Percentiles rank a stretch among this genome's conserved stretches.
These are phyloP conservation scores for Tulasnella sp. DNA, from an alignment of 768 basidiomycete species.

Conservation along the genomic window DNA sequence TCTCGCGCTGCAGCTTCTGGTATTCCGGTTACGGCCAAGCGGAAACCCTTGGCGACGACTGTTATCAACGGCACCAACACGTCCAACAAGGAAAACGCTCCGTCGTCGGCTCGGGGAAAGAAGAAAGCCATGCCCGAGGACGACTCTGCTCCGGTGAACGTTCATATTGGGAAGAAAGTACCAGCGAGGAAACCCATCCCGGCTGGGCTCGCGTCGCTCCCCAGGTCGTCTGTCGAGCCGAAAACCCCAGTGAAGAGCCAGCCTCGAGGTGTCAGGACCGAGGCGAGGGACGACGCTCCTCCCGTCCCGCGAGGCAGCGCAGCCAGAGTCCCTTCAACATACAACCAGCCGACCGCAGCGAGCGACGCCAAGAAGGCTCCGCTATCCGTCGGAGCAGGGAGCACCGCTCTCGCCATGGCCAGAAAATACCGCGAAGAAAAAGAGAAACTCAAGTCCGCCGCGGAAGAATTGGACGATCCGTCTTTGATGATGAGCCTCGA, in stretches of 20 bases:
- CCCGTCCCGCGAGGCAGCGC: neutral
- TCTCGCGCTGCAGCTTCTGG: neutral
- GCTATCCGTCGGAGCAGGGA: neutral
- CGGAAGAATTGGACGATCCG: neutral
- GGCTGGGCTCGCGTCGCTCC: neutral
- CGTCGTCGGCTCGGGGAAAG: neutral
- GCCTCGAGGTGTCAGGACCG: neutral
- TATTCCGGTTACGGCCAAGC: neutral
- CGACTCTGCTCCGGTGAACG: neutral
- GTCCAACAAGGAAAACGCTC: neutral
- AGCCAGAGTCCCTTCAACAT: neutral
- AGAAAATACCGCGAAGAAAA: neutral
- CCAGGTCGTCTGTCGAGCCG: neutral
- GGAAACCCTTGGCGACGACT: neutral
- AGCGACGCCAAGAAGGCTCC: neutral
- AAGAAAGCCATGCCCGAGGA: neutral
- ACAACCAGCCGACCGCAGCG: neutral
- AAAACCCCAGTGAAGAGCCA: neutral
- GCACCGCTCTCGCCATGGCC: neutral
- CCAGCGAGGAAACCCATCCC: conserved; percentile 9
- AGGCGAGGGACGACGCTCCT: neutral
- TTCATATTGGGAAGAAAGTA: neutral
- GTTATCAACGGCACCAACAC: neutral
- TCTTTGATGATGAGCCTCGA: neutral
- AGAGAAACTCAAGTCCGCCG: neutral